phyloP scores from a whole-genome alignment of 805 yeast genomes.

The Candida methanosorbosa region DNA sequence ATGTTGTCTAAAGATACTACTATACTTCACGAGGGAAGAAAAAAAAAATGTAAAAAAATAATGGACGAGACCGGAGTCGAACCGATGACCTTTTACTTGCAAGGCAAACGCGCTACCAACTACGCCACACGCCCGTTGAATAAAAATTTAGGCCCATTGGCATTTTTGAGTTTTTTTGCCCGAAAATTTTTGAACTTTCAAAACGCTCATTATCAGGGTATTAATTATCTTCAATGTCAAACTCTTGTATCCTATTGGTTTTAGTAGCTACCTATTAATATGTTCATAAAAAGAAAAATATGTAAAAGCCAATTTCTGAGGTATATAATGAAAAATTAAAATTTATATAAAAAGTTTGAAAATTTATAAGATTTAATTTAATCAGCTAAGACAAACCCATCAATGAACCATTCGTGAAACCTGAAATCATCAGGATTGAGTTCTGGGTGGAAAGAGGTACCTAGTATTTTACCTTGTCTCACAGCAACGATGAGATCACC shows the following conservation, averaged over 20 bases:
- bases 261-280: too few species aligned
- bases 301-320: too few species aligned
- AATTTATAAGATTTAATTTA: too few species aligned
- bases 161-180: too few species aligned
- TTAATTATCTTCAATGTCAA: too few species aligned
- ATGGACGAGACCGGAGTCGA: conserved; percentile 74
- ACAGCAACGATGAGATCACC: conserved; percentile 56
- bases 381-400: conserved; percentile 37
- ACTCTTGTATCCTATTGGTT: too few species aligned
- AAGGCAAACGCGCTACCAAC: conserved; percentile 79
- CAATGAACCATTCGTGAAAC: conserved; percentile 65
- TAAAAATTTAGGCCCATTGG: too few species aligned
- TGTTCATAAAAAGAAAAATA: not conserved
- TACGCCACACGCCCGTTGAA: conserved; percentile 79
- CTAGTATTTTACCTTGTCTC: conserved; percentile 55
- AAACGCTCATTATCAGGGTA: too few species aligned
- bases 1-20: too few species aligned
- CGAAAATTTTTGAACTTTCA: too few species aligned
- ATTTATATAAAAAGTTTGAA: not conserved
- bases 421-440: conserved; percentile 41
- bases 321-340: too few species aligned
- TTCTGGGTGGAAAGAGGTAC: conserved; percentile 81
- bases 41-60: conserved; percentile 8
- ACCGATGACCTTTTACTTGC: conserved; percentile 75
- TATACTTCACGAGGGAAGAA: not conserved